phyloP scores from a whole-genome alignment of 2,329 filamentous ascomycete genomes.

The Pleurostoma richardsiae region DNA sequence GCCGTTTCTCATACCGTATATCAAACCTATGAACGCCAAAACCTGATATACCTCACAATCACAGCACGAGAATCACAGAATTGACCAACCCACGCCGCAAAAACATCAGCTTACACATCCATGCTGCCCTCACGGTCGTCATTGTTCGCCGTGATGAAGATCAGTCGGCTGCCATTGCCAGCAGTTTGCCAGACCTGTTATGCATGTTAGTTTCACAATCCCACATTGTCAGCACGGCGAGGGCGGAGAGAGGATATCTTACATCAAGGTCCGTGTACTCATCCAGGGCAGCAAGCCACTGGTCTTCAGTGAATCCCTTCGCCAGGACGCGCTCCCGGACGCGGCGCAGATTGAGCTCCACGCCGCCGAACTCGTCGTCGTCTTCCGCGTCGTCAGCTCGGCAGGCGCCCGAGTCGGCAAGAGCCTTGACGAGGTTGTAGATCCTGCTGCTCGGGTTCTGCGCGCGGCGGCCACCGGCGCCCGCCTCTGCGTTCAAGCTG shows the following conservation, averaged over 20 bases:
- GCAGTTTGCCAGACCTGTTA: constrained; percentile 72
- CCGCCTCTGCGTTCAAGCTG: constrained; percentile 69
- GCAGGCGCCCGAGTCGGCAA: constrained; percentile 83
- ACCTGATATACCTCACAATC: not conserved
- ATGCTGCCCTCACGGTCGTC: constrained; percentile 38
- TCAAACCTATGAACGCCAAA: no score
- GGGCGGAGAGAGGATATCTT: constrained; percentile 39
- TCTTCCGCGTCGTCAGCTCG: constrained; percentile 61
- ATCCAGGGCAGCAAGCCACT: constrained; percentile 79
- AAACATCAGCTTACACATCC: constrained; percentile 2
- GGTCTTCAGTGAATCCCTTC: constrained; percentile 94
- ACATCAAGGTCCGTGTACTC: constrained; percentile 88
- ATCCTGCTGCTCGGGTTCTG: constrained; percentile 84
- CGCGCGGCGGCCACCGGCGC: constrained; percentile 52
- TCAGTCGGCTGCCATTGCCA: constrained; percentile 62
- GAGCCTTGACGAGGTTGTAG: constrained; percentile 86
- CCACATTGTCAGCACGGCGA: constrained; percentile 27
- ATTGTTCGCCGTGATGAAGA: constrained; percentile 61
- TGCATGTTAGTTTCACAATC: not conserved
- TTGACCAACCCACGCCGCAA: no score
- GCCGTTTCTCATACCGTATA: no score
- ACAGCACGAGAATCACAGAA: not conserved
- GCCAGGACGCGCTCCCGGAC: constrained; percentile 89
- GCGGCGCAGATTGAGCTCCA: constrained; percentile 79
- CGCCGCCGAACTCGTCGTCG: constrained; percentile 45